These are phyloP conservation scores for Nicotiana rustica DNA, from an alignment of 305 asterid genomes.

Conservation along the genomic window DNA sequence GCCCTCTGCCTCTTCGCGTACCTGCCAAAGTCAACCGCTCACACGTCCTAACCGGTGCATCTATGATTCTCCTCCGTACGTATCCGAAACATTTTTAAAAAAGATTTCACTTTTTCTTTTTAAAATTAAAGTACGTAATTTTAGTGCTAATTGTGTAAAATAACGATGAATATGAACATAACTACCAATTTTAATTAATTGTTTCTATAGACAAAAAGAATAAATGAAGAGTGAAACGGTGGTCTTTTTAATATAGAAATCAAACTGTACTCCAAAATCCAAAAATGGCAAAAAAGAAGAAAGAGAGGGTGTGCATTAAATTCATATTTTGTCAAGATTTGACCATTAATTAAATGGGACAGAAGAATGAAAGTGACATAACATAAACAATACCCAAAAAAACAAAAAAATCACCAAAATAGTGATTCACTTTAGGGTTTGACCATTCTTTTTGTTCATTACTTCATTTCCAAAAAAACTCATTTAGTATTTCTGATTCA, in stretches of 20 bases:
- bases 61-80: too few relatives aligned
- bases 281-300: background rate
- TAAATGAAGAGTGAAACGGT: background rate
- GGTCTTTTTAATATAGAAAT: conserved; percentile 14
- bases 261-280: background rate
- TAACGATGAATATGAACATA: background rate
- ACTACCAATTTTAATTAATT: background rate
- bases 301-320: background rate
- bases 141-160: background rate
- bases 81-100: too few relatives aligned
- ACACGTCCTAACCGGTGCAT: too few relatives aligned
- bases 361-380: conserved; percentile 24
- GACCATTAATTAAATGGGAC: background rate
- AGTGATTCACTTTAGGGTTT: background rate
- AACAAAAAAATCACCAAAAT: background rate
- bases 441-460: conserved; percentile 23
- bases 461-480: conserved; percentile 21
- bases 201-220: conserved; percentile 22
- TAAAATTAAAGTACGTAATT: too few relatives aligned
- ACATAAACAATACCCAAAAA: background rate
- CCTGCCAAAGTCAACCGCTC: too few relatives aligned
- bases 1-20: too few relatives aligned
- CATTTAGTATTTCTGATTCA: background rate
- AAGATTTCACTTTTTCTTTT: background rate
- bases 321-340: conserved; percentile 1